Evolutionary conservation across 805 yeast species (phyloP).

Genomic region (Sugiyamaella valdiviana): DNA sequence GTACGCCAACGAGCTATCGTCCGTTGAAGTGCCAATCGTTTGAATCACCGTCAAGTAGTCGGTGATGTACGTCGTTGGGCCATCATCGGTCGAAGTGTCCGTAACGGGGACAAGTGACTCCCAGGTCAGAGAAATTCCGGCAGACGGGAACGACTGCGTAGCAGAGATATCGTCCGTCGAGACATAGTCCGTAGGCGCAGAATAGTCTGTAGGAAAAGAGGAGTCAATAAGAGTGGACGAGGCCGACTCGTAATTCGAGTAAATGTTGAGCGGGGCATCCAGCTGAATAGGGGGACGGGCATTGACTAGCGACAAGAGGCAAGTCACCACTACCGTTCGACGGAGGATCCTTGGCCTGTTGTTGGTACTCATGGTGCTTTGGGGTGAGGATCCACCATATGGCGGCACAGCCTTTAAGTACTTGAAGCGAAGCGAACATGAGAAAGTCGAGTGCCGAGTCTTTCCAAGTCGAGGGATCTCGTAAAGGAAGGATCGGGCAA

Average conservation of each 20-base stretch:
- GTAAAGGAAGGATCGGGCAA: not conserved
- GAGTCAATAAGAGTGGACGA: too few relatives aligned
- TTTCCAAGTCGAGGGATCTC: not conserved
- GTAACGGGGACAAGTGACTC: not conserved
- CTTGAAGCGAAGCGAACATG: too few relatives aligned
- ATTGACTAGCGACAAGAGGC: not conserved
- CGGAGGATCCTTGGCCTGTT: not conserved
- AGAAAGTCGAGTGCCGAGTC: too few relatives aligned
- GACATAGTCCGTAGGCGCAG: not conserved
- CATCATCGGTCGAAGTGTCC: not conserved
- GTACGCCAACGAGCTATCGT: too few relatives aligned
- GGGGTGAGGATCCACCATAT: not conserved
- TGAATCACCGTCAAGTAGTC: not conserved
- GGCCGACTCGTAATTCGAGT: too few relatives aligned
- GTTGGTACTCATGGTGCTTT: not conserved
- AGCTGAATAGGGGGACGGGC: not conserved
- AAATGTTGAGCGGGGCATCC: not conserved
- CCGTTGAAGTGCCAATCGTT: too few relatives aligned
- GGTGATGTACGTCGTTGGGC: not conserved
- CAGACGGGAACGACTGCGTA: not conserved
- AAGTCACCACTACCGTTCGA: not conserved
- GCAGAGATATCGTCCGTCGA: not conserved
- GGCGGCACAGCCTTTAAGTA: too few relatives aligned
- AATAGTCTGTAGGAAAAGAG: not conserved
- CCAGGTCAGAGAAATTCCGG: not conserved